Conservation (phyloP, 1,284 basidiomycete genomes). For the Anthracocystis walkeri region DNA sequence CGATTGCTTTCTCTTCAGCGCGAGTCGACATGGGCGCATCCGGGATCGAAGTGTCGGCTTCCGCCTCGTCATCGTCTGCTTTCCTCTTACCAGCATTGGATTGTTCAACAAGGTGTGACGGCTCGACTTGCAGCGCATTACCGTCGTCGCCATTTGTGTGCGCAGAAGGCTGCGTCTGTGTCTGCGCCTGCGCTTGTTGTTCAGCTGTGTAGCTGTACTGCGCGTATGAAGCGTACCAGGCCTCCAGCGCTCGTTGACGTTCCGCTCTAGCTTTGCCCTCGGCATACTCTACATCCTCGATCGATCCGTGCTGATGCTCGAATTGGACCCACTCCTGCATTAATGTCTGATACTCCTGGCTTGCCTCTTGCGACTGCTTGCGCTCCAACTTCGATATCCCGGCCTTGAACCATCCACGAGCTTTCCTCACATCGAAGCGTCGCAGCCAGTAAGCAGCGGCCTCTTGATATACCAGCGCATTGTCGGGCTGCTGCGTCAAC, state of each 20-base stretch:
- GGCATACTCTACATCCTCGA: constrained; percentile 78
- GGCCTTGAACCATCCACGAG: constrained; percentile 52
- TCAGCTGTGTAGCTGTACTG: constrained; percentile 75
- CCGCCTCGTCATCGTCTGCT: constrained; percentile 33
- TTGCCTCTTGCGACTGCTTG: constrained; percentile 14
- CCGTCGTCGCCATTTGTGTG: constrained; percentile 7
- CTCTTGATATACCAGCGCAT: constrained; percentile 45
- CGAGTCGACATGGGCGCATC: constrained; percentile 25
- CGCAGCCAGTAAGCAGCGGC: constrained; percentile 57
- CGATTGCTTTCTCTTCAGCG: constrained; percentile 8
- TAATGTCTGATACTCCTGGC: constrained; percentile 74
- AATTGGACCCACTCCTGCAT: constrained; percentile 89
- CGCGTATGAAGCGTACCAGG: constrained; percentile 50
- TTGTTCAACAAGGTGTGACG: neutral
- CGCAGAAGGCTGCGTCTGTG: neutral
- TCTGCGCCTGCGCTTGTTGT: constrained; percentile 9
- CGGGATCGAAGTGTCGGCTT: constrained; percentile 22
- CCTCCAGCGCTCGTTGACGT: constrained; percentile 74
- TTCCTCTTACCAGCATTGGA: constrained; percentile 47
- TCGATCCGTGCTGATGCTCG: constrained; percentile 83
- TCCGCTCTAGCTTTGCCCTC: constrained; percentile 63
- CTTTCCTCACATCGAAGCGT: constrained; percentile 49
- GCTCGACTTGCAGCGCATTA: constrained; percentile 32
- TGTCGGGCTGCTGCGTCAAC: constrained; percentile 47
- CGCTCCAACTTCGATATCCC: constrained; percentile 40